These are phyloP conservation scores for Gracilaria caudata DNA, from an alignment of 23 red algal genomes.

Conservation along the genomic window DNA sequence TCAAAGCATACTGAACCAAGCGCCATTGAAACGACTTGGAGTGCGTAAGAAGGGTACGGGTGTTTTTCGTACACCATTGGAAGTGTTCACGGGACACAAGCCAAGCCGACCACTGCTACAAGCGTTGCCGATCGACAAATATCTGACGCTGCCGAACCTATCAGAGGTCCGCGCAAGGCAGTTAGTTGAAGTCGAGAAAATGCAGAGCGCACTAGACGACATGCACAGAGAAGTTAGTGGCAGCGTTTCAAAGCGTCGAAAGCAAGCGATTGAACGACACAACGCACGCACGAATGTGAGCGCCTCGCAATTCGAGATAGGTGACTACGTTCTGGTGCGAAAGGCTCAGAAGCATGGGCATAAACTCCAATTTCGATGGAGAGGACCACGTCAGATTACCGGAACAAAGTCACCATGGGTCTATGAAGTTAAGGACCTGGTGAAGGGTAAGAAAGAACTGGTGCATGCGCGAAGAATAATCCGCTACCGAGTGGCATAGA, in stretches of 20 bases:
- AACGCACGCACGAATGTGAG: conserved; percentile 11
- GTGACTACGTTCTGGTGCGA: conserved; percentile 40
- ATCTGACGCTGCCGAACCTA: not conserved
- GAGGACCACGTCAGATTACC: conserved; percentile 34
- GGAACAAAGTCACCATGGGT: not conserved
- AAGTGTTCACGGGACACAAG: conserved; percentile 38
- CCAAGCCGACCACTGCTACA: conserved; percentile 33
- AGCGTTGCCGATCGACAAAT: conserved; percentile 1
- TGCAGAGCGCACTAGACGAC: conserved; percentile 8
- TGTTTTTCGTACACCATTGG: conserved; percentile 21
- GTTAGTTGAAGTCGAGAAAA: conserved; percentile 11
- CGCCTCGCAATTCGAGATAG: not conserved
- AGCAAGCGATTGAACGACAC: conserved; percentile 7
- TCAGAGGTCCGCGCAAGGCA: conserved; percentile 26
- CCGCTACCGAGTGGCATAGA: not conserved
- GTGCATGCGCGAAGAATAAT: conserved; percentile 30
- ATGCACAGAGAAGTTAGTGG: not conserved
- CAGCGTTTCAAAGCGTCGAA: not conserved
- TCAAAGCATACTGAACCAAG: conserved; percentile 30
- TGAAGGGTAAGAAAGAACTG: conserved; percentile 25
- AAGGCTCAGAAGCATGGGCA: not conserved
- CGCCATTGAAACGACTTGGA: conserved; percentile 35
- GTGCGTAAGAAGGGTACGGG: not conserved
- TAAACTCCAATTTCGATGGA: conserved; percentile 35
- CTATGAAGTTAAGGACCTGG: not conserved